Percentiles rank a stretch among this genome's conserved stretches.
Evolutionary conservation across 2,329 filamentous ascomycete species (phyloP).

Genomic region (Colletotrichum coccodes): DNA sequence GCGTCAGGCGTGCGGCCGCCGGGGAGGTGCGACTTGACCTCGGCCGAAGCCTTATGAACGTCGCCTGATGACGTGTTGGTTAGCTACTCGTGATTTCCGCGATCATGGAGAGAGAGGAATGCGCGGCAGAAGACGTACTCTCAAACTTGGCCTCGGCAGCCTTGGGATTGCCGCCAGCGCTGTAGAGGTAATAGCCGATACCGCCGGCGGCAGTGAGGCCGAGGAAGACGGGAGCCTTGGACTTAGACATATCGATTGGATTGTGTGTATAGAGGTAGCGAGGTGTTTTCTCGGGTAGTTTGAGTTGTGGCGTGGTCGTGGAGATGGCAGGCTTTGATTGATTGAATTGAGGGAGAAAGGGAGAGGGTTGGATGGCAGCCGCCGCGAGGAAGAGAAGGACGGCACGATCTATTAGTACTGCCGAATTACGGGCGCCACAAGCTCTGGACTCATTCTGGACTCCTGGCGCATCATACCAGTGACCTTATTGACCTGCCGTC

Average conservation of each 20-base stretch:
- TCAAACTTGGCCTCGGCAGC: conserved; percentile 88
- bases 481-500: conserved; percentile 1
- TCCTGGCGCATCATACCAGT: conserved; percentile 22
- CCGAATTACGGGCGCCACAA: conserved; percentile 15
- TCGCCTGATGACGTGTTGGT: conserved; percentile 68
- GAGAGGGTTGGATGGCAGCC: neutral
- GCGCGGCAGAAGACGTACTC: conserved; percentile 68
- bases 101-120: neutral
- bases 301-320: neutral
- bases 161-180: conserved; percentile 82
- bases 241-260: conserved; percentile 54
- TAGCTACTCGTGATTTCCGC: neutral
- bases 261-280: neutral
- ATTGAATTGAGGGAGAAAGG: conserved; percentile 1
- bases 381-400: conserved; percentile 1
- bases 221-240: conserved; percentile 59
- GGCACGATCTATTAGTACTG: conserved; percentile 32
- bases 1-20: conserved; percentile 69
- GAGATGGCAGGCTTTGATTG: conserved; percentile 16
- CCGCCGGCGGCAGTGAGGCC: conserved; percentile 74
- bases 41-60: conserved; percentile 73
- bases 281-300: neutral
- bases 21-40: conserved; percentile 73
- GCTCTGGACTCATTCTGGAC: conserved; percentile 22
- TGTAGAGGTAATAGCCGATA: conserved; percentile 91